Evolutionary conservation across 2,329 filamentous ascomycete species (phyloP).

Genomic region (Botryotinia narcissicola): DNA sequence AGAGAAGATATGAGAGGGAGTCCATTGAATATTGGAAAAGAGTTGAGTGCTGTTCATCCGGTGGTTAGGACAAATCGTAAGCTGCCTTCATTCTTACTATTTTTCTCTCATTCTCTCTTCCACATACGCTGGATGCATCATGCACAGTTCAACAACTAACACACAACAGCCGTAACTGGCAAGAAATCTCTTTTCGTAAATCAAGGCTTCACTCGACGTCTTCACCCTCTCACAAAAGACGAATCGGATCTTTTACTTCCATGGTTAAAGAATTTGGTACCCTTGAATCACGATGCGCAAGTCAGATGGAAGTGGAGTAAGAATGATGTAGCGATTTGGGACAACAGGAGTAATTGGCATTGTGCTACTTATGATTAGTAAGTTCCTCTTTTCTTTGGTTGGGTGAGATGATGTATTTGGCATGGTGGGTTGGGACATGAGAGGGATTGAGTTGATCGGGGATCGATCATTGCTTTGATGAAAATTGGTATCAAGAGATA

Average conservation of each 20-base stretch:
- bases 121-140: not conserved
- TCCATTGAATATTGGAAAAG: slow-evolving; percentile 26
- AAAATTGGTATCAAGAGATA: not conserved
- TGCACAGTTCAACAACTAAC: not conserved
- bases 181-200: slow-evolving; percentile 51
- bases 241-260: slow-evolving; percentile 46
- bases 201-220: slow-evolving; percentile 44
- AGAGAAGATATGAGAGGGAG: slow-evolving; percentile 48
- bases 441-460: not conserved
- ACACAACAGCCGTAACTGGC: slow-evolving; percentile 28
- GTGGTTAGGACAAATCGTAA: slow-evolving; percentile 56
- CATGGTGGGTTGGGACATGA: no score
- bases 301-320: slow-evolving; percentile 53
- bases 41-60: slow-evolving; percentile 42
- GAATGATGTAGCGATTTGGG: slow-evolving; percentile 63
- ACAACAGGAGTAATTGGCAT: slow-evolving; percentile 46
- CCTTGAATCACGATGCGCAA: slow-evolving; percentile 56
- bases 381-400: not conserved
- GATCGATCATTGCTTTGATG: not conserved
- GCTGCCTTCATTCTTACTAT: not conserved
- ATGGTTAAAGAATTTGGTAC: slow-evolving; percentile 45
- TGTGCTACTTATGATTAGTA: slow-evolving; percentile 23
- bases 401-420: not conserved
- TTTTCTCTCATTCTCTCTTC: not conserved
- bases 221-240: slow-evolving; percentile 45